Conservation (phyloP, 495 filamentous ascomycete species). For the Diplogelasinospora grovesii region DNA sequence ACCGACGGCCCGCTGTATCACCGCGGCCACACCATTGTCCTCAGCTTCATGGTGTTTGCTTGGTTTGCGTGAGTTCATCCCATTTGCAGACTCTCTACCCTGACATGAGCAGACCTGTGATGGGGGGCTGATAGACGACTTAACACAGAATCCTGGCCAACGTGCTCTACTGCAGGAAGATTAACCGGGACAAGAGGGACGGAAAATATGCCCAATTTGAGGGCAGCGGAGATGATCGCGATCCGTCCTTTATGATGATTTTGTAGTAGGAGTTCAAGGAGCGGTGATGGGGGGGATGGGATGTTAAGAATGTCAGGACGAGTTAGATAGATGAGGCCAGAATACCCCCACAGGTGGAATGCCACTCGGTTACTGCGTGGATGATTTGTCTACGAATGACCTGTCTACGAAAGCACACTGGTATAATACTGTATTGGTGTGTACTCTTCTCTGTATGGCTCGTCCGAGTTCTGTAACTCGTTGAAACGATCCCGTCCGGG, state of each 20-base stretch:
- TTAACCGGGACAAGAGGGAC: constrained; percentile 56
- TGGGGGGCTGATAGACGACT: constrained; percentile 17
- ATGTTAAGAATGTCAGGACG: too few species aligned
- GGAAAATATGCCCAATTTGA: constrained; percentile 56
- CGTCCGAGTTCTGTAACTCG: too few species aligned
- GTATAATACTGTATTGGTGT: too few species aligned
- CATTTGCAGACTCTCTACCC: background rate
- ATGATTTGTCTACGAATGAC: too few species aligned
- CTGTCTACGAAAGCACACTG: too few species aligned
- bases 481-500: too few species aligned
- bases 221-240: constrained; percentile 58
- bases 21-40: constrained; percentile 54
- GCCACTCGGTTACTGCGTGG: too few species aligned
- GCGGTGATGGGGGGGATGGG: too few species aligned
- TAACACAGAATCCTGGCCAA: constrained; percentile 51
- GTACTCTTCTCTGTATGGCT: too few species aligned
- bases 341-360: too few species aligned
- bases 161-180: constrained; percentile 57
- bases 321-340: too few species aligned
- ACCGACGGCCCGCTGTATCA: constrained; percentile 38
- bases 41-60: constrained; percentile 50
- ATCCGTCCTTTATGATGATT: constrained; percentile 58
- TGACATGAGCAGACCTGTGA: background rate
- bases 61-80: constrained; percentile 34
- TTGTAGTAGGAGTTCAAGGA: constrained; percentile 41